Percentiles rank a stretch among this genome's conserved stretches.
These are phyloP conservation scores for Solanum infundibuliforme DNA, from an alignment of 257 asterid species.

Conservation along the genomic window DNA sequence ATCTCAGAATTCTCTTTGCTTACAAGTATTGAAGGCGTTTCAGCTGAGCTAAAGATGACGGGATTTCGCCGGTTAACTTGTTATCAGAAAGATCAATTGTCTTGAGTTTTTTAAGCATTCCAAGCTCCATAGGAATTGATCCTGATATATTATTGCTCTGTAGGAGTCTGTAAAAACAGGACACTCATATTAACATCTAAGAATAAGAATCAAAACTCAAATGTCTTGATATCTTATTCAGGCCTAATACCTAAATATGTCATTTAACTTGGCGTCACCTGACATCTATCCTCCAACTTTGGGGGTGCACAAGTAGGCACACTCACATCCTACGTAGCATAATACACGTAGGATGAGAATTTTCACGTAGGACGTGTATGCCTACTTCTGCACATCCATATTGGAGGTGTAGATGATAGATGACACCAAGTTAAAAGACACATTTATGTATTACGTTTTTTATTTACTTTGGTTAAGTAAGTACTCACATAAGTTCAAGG, in stretches of 20 bases:
- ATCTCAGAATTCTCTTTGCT: constrained; percentile 7
- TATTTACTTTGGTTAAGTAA: not conserved
- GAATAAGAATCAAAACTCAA: not conserved
- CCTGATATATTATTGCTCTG: constrained; percentile 84
- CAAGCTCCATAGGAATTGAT: constrained; percentile 62
- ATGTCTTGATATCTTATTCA: not conserved
- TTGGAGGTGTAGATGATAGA: no score
- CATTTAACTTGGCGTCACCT: no score
- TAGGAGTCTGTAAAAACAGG: constrained; percentile 36
- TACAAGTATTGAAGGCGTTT: constrained; percentile 65
- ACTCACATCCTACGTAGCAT: not conserved
- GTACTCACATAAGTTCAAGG: constrained; percentile 69
- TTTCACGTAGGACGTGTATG: not conserved
- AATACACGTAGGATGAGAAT: not conserved
- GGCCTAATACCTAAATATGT: no score
- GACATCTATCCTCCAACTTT: not conserved
- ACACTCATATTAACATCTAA: not conserved
- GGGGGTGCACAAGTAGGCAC: not conserved
- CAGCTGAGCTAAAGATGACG: constrained; percentile 53
- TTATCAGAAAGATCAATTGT: constrained; percentile 79
- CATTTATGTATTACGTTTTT: not conserved
- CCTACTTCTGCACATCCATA: not conserved
- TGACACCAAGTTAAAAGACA: no score
- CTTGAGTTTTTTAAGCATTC: constrained; percentile 55
- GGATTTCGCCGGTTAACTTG: constrained; percentile 51